Conservation (phyloP, 1,284 basidiomycete genomes). For the Termitomyces sp. region DNA sequence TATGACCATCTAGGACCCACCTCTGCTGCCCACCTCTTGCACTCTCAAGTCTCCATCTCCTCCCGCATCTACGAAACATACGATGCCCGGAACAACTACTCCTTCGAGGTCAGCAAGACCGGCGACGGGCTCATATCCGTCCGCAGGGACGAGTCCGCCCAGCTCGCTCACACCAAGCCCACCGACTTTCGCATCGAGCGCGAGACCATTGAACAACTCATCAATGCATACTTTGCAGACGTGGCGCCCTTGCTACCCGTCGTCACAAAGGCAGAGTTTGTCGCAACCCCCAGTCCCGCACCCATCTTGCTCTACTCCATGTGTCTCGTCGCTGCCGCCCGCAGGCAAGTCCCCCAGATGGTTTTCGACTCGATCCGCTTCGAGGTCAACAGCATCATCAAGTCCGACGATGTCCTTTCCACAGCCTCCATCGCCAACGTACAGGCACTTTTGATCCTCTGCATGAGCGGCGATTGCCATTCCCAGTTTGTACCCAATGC, state of each 20-base stretch:
- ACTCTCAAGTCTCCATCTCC: slow-evolving; percentile 83
- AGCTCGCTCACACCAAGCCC: slow-evolving; percentile 51
- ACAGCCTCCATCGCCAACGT: slow-evolving; percentile 85
- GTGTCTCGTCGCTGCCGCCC: slow-evolving; percentile 85
- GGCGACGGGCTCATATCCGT: slow-evolving; percentile 90
- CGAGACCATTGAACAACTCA: slow-evolving; percentile 75
- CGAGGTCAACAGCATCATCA: slow-evolving; percentile 82
- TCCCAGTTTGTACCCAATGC: slow-evolving; percentile 75
- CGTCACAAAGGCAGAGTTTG: slow-evolving; percentile 83
- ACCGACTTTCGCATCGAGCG: slow-evolving; percentile 67
- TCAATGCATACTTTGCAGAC: slow-evolving; percentile 89
- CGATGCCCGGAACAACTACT: slow-evolving; percentile 79
- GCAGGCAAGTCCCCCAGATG: slow-evolving; percentile 76
- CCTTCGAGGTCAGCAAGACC: slow-evolving; percentile 75
- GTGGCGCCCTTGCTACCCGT: slow-evolving; percentile 85
- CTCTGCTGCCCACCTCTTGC: slow-evolving; percentile 80
- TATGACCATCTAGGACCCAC: slow-evolving; percentile 67
- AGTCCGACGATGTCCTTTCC: slow-evolving; percentile 86
- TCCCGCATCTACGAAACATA: slow-evolving; percentile 81
- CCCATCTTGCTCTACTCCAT: slow-evolving; percentile 88
- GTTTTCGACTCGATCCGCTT: slow-evolving; percentile 83
- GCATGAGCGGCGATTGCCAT: slow-evolving; percentile 77
- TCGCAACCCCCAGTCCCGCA: slow-evolving; percentile 67
- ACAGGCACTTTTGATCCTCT: slow-evolving; percentile 82
- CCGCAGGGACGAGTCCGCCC: slow-evolving; percentile 57